Evolutionary conservation across 2,329 filamentous ascomycete species (phyloP).

Genomic region (Fusarium sp.): DNA sequence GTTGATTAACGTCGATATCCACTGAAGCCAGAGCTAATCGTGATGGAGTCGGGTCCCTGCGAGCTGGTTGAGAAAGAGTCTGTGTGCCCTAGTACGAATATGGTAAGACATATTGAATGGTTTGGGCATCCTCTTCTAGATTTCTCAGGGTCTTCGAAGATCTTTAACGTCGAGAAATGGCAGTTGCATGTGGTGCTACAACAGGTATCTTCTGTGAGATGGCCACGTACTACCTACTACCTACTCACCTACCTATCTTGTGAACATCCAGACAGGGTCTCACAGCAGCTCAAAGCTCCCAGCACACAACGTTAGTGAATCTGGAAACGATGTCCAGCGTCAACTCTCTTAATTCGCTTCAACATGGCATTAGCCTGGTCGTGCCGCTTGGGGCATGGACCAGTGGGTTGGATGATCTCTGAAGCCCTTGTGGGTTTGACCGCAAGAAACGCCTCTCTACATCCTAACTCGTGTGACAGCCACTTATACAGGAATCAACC

Average conservation of each 20-base stretch:
- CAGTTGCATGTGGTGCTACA: neutral
- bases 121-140: conserved; percentile 12
- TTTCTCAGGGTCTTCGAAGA: conserved; percentile 23
- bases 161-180: neutral
- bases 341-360: conserved; percentile 7
- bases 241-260: neutral
- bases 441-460: conserved; percentile 24
- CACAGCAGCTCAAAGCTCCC: neutral
- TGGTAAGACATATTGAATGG: conserved; percentile 14
- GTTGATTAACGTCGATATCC: conserved; percentile 24
- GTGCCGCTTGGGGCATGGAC: conserved; percentile 4
- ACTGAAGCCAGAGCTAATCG: conserved; percentile 29
- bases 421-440: conserved; percentile 20
- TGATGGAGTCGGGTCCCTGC: conserved; percentile 18
- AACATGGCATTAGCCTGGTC: neutral
- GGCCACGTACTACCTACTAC: neutral
- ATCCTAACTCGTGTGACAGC: conserved; percentile 21
- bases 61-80: neutral
- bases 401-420: conserved; percentile 18
- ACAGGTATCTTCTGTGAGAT: neutral
- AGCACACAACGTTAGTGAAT: neutral
- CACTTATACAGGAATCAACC: conserved; percentile 3
- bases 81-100: conserved; percentile 23
- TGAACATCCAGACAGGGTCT: neutral
- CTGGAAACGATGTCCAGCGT: neutral